These are phyloP conservation scores for Aureobasidium sp. DNA, from an alignment of 2,329 filamentous ascomycete species.

Conservation along the genomic window DNA sequence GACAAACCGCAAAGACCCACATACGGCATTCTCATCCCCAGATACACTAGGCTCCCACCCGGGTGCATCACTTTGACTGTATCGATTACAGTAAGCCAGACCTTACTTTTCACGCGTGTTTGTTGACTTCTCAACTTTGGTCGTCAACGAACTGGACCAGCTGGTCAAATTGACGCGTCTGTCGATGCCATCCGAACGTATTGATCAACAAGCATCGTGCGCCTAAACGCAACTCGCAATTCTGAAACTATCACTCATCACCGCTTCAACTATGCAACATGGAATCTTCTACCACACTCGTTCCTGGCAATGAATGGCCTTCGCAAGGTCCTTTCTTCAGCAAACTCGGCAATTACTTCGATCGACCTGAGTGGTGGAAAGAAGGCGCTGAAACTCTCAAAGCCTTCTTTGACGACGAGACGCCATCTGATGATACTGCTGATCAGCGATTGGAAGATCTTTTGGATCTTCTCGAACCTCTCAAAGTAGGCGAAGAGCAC, in stretches of 20 bases:
- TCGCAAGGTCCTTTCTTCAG: background rate
- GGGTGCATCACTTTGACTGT: background rate
- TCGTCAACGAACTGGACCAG: background rate
- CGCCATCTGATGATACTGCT: background rate
- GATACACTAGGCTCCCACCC: background rate
- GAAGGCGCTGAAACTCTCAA: background rate
- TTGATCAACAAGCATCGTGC: background rate
- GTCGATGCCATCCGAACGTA: background rate
- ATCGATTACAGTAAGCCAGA: background rate
- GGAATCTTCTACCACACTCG: background rate
- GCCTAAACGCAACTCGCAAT: background rate
- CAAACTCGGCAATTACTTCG: background rate
- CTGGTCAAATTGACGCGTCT: background rate
- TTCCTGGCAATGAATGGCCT: background rate
- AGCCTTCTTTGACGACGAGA: background rate
- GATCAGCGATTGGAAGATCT: background rate
- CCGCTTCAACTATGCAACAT: background rate
- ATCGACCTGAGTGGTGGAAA: conserved; percentile 4
- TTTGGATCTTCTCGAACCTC: background rate
- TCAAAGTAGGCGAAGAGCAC: background rate
- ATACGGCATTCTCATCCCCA: too few relatives aligned
- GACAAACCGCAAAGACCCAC: background rate
- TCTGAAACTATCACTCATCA: too few relatives aligned
- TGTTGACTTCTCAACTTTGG: background rate
- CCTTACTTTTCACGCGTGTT: background rate